Evolutionary conservation across 2,329 filamentous ascomycete species (phyloP), one percentile per base, ranked within the genome.

Genomic region (Ophiocordyceps australis): DNA sequence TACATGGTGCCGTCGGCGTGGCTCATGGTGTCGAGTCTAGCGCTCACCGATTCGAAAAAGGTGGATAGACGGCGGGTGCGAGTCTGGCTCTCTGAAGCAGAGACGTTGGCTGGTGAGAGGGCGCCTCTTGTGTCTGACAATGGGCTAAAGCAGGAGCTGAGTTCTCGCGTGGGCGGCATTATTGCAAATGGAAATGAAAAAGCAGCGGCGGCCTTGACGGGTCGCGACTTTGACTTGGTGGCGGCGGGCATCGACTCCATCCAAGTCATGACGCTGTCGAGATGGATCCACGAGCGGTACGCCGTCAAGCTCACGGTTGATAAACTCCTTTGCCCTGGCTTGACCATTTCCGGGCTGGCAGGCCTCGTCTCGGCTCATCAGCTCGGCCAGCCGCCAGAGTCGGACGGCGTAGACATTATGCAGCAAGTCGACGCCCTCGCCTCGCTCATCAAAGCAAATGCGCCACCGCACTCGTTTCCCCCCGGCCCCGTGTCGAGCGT

Each of bases 221-320:
- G 24, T 9, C 18, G 18, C 16, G 21, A 14, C 11, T 28, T 28
- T 10, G 18, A 20, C 17, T 14, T 28, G 11, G 21, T 8, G n/a
- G 22, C 27, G 2, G 22, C 15, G 7, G 26, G 26, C 16, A 14
- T 28, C 13, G 27, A 28, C n/a, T 28, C 27, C 2, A 28, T 28
- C 18, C 21, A 28, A 12, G 14, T 24, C 12, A 24, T 24, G 18
- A 24, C 27, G 17, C 27, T 28, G 4, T 28, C 27, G 3, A 28
- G 7, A 20, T 28, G 22, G 18, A 28, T 28, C 8, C 18, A 15
- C 4, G 22, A 24, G 2, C 5, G n/a, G 7, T 24, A 28, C 14
- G 17, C 17, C 3, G 7, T 24, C 5, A 18, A 17, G 17, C 14
- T 28, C 18, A 7, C 27, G 5, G 22, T 24, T 5, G 13, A 21